Conservation (phyloP, 78 protist genomes). For the Neovahlkampfia damariscottae region DNA sequence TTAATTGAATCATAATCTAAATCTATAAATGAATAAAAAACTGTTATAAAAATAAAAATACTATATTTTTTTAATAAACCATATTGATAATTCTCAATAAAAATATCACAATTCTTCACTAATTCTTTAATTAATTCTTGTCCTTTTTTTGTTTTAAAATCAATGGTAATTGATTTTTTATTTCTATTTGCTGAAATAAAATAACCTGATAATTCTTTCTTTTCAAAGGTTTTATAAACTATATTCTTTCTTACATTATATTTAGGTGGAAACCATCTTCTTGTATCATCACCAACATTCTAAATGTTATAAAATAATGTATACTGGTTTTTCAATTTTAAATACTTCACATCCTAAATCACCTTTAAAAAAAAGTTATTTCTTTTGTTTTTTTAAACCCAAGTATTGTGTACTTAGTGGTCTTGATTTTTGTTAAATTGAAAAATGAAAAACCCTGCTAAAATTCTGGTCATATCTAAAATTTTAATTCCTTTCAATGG, state of each 20-base stretch:
- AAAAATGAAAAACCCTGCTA: background rate
- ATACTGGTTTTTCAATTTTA: background rate
- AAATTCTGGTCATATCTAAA: background rate
- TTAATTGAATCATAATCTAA: background rate
- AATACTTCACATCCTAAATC: background rate
- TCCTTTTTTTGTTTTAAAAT: background rate
- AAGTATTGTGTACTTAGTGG: too few species aligned
- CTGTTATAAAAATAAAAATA: too few species aligned
- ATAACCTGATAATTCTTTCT: background rate
- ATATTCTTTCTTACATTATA: too few species aligned
- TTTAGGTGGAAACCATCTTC: conserved; percentile 3
- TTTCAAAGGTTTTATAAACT: too few species aligned
- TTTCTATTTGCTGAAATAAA: conserved; percentile 7
- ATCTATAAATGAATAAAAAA: too few species aligned
- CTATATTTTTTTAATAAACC: background rate
- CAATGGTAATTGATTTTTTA: conserved; percentile 3
- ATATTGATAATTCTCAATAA: background rate
- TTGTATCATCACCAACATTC: background rate
- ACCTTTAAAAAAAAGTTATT: too few species aligned
- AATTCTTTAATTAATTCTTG: background rate
- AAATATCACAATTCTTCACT: background rate
- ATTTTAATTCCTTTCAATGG: background rate
- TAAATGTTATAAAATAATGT: too few species aligned
- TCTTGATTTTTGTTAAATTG: too few species aligned
- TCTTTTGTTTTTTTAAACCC: too few species aligned